A percentile compares a stretch with the other conserved stretches of the same genome.
Evolutionary conservation across 345 rosid species (phyloP).

Genomic region (Brassica cretica): DNA sequence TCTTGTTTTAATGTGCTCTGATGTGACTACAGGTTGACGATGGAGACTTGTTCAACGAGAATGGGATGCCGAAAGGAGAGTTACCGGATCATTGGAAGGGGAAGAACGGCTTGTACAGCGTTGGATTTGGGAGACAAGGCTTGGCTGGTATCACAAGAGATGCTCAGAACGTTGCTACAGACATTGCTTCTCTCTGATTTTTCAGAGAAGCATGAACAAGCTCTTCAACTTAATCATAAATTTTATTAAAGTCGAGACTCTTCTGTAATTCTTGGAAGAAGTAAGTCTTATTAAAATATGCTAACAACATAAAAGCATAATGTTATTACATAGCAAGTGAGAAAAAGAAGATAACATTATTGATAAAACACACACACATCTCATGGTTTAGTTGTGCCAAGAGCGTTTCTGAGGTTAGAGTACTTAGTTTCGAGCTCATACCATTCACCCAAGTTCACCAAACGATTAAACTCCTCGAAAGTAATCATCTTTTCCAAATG

Average conservation of each 20-base stretch:
- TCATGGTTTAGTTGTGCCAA: conserved; percentile 21
- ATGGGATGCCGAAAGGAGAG: conserved; percentile 36
- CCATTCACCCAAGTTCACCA: conserved; percentile 51
- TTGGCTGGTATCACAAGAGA: conserved; percentile 41
- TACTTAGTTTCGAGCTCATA: conserved; percentile 47
- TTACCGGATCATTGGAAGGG: conserved; percentile 45
- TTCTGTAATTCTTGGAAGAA: neutral
- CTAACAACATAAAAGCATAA: neutral
- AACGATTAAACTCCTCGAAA: conserved; percentile 48
- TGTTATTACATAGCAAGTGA: conserved; percentile 10
- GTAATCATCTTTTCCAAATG: conserved; percentile 47
- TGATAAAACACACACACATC: conserved; percentile 5
- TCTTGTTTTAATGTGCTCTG: neutral
- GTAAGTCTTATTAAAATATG: neutral
- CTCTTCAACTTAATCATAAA: neutral
- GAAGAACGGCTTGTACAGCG: conserved; percentile 43
- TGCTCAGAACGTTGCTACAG: conserved; percentile 39
- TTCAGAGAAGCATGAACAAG: conserved; percentile 9
- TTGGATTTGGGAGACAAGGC: conserved; percentile 46
- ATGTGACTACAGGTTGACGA: conserved; percentile 22
- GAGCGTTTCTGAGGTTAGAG: conserved; percentile 42
- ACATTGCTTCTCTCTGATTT: conserved; percentile 31
- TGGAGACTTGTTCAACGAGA: conserved; percentile 30
- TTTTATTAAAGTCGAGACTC: neutral
- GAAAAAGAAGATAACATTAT: conserved; percentile 20